Base-by-base conservation (phyloP, 495 filamentous ascomycete genomes). In the Choiromyces venosus region DNA sequence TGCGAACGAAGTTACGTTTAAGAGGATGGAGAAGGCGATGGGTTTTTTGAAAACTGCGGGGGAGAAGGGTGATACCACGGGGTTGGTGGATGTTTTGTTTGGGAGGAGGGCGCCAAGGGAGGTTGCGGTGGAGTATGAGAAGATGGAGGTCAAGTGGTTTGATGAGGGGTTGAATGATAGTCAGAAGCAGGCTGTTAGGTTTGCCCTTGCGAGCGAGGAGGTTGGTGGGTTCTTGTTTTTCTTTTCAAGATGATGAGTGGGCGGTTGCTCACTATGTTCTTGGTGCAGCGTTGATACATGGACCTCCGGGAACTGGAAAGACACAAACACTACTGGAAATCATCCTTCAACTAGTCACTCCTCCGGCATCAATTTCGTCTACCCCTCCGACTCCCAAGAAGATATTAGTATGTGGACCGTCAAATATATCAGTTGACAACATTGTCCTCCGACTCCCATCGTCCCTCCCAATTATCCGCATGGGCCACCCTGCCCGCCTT, bases 341-440 rank as follows among this genome's bases (percentile, higher is more conserved):
- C 29, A 96, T 98, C 71, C 86, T 94, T 38, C 95, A 99, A 77
- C 83, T 98, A 75, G 84, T 95, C 38, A 88, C 69, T 16, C 74
- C 85, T 69, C 73, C 75, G 21, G 6, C 18, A 2, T 36, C 69
- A 10, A 21, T 25, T 12, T 66, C 69, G 4, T 61, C 84, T 18
- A 75, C 65, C 19, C 77, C 73, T 16, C 37, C 46, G 72, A 87
- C 87, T 7, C 88, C 90, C 19, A 86, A 88, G 61, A 88, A 93
- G 1, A 83, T 98, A 21, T 87, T 99, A 4, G 94, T 99, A 29
- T 99, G 95, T 80, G 95, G 95, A 0, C 95, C 95, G 0, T 96
- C 92, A 14, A 99, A 99, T 81, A 93, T 99, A 68, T 94, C 92
- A 0, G 95, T 98, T 2, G 95, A 99, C 84, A 99, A 99, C 79